These are phyloP conservation scores for Darksidea phi DNA, from an alignment of 495 filamentous ascomycete species.

Conservation along the genomic window DNA sequence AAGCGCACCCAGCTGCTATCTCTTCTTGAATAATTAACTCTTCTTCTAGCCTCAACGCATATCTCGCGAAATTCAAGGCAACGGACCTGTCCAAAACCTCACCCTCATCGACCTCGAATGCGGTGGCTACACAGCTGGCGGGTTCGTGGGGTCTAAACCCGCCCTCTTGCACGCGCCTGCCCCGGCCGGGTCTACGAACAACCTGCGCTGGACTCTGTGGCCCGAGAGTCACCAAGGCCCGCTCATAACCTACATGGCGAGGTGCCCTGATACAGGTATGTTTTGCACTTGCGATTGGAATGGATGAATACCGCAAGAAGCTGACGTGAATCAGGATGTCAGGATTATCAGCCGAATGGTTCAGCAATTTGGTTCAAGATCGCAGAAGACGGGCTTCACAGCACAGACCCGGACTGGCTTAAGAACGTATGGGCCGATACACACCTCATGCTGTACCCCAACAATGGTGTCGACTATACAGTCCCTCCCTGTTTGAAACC, in stretches of 20 bases:
- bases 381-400: slow-evolving; percentile 19
- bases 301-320: neutral
- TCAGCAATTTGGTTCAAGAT: slow-evolving; percentile 47
- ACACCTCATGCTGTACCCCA: slow-evolving; percentile 32
- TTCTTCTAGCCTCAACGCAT: slow-evolving; percentile 36
- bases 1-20: neutral
- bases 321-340: slow-evolving; percentile 1
- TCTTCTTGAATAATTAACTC: neutral
- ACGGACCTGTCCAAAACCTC: slow-evolving; percentile 52
- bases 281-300: neutral
- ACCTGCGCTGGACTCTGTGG: slow-evolving; percentile 31
- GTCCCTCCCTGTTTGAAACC: slow-evolving; percentile 20
- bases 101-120: slow-evolving; percentile 49
- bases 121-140: slow-evolving; percentile 33
- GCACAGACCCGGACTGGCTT: slow-evolving; percentile 21
- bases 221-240: slow-evolving; percentile 29
- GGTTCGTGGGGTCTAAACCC: slow-evolving; percentile 40
- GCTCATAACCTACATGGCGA: slow-evolving; percentile 30
- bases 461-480: slow-evolving; percentile 5
- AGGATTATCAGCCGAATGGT: slow-evolving; percentile 8
- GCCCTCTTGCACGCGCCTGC: slow-evolving; percentile 23
- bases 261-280: slow-evolving; percentile 29
- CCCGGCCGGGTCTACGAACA: slow-evolving; percentile 16
- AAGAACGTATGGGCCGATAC: slow-evolving; percentile 42
- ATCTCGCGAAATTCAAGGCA: slow-evolving; percentile 51